These are phyloP conservation scores for Tephrocybe sp. DNA, from an alignment of 768 basidiomycete genomes.

Conservation along the genomic window DNA sequence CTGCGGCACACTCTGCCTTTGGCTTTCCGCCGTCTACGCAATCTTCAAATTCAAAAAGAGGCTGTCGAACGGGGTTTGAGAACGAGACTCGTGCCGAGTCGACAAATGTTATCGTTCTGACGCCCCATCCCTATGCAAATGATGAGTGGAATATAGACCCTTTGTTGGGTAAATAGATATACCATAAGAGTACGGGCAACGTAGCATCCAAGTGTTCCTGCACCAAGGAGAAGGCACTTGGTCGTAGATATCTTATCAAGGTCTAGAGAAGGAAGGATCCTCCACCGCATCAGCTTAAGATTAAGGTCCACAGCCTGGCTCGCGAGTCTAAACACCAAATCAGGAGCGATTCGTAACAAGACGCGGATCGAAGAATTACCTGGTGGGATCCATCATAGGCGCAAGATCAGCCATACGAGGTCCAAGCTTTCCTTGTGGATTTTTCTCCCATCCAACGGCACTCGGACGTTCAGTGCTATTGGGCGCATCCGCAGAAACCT, in stretches of 20 bases:
- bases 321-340: conserved; percentile 61
- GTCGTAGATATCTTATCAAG: conserved; percentile 84
- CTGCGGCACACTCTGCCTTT: conserved; percentile 91
- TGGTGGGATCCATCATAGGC: conserved; percentile 92
- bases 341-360: neutral
- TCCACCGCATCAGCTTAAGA: conserved; percentile 96
- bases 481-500: conserved; percentile 23
- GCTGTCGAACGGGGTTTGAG: conserved; percentile 97
- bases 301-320: conserved; percentile 98
- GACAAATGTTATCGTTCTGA: conserved; percentile 88
- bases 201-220: conserved; percentile 96
- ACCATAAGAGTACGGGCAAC: conserved; percentile 93
- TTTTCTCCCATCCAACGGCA: conserved; percentile 97
- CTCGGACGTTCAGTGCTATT: conserved; percentile 35
- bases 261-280: conserved; percentile 86
- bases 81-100: conserved; percentile 92
- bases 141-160: neutral
- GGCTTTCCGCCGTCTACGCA: conserved; percentile 90
- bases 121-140: conserved; percentile 81
- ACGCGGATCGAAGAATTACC: conserved; percentile 35
- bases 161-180: conserved; percentile 3
- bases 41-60: conserved; percentile 93
- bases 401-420: conserved; percentile 88
- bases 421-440: conserved; percentile 79
- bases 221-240: conserved; percentile 84